A percentile compares a stretch with the other conserved stretches of the same genome.
Conservation (phyloP, 345 rosid species). For the Lepidium aucheri region DNA sequence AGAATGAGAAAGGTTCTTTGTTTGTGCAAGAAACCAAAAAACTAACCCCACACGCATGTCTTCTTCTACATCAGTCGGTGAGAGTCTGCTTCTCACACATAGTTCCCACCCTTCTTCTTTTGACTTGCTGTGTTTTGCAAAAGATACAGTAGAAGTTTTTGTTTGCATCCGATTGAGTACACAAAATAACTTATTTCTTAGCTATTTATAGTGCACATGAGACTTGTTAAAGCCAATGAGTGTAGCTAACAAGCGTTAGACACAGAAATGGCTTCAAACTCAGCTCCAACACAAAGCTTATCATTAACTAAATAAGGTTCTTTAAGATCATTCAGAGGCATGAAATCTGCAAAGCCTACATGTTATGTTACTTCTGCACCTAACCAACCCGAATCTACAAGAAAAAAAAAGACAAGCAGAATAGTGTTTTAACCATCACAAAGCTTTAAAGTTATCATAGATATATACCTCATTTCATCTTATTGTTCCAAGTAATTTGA, state of each 20-base stretch:
- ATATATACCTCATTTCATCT: background rate
- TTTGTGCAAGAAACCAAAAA: background rate
- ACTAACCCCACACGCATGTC: background rate
- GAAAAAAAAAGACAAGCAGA: background rate
- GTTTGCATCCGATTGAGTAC: too few relatives aligned
- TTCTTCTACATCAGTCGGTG: background rate
- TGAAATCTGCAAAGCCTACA: slow-evolving; percentile 1
- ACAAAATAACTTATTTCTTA: too few relatives aligned
- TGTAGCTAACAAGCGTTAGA: background rate
- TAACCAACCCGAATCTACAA: background rate
- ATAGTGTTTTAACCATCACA: background rate
- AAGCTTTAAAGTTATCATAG: too few relatives aligned
- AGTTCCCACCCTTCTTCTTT: background rate
- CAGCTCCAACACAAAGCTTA: slow-evolving; percentile 20
- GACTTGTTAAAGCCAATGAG: background rate
- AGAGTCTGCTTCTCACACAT: background rate
- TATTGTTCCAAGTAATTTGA: background rate
- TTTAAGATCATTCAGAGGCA: slow-evolving; percentile 3
- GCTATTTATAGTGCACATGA: too few relatives aligned
- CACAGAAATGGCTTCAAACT: slow-evolving; percentile 11
- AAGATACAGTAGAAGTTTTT: too few relatives aligned
- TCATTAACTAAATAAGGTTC: slow-evolving; percentile 16
- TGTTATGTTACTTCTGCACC: background rate
- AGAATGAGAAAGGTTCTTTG: background rate
- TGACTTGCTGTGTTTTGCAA: too few relatives aligned